Evolutionary conservation across 2,329 filamentous ascomycete species (phyloP).

Genomic region (Emergomyces pasteurianus): DNA sequence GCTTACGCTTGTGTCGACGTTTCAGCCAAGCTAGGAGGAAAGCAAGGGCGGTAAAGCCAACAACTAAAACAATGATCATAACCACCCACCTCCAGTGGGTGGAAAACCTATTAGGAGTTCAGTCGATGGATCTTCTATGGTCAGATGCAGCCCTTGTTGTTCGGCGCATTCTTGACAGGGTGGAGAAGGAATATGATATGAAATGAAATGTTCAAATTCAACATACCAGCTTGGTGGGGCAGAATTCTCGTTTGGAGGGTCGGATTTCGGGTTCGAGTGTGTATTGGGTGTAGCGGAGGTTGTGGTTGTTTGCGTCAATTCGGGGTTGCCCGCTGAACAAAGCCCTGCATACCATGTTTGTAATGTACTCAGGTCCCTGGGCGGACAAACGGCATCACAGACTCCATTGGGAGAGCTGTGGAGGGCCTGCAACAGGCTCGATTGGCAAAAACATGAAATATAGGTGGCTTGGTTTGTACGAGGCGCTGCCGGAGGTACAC

Average conservation of each 20-base stretch:
- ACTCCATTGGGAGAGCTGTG: conserved; percentile 45
- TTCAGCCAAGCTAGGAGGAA: conserved; percentile 58
- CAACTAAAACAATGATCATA: conserved; percentile 62
- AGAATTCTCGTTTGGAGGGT: neutral
- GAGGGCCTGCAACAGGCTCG: conserved; percentile 47
- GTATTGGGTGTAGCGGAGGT: neutral
- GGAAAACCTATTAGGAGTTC: conserved; percentile 43
- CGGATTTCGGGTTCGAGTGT: neutral
- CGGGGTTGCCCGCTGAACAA: conserved; percentile 31
- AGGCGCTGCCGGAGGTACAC: conserved; percentile 47
- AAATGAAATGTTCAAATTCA: neutral
- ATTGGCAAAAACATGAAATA: conserved; percentile 62
- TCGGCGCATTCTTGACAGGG: neutral
- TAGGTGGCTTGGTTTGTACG: conserved; percentile 43
- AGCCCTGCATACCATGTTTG: conserved; percentile 59
- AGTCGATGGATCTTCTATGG: neutral
- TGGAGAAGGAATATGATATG: neutral
- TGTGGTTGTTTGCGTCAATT: neutral
- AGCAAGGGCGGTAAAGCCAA: conserved; percentile 57
- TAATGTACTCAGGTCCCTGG: conserved; percentile 45
- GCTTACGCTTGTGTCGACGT: conserved; percentile 57
- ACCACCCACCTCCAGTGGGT: conserved; percentile 70
- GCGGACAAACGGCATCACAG: conserved; percentile 49
- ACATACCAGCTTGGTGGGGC: conserved; percentile 13
- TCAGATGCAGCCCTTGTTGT: neutral